Conservation (phyloP, 495 filamentous ascomycete species). For the Wilcoxina mikolae region DNA sequence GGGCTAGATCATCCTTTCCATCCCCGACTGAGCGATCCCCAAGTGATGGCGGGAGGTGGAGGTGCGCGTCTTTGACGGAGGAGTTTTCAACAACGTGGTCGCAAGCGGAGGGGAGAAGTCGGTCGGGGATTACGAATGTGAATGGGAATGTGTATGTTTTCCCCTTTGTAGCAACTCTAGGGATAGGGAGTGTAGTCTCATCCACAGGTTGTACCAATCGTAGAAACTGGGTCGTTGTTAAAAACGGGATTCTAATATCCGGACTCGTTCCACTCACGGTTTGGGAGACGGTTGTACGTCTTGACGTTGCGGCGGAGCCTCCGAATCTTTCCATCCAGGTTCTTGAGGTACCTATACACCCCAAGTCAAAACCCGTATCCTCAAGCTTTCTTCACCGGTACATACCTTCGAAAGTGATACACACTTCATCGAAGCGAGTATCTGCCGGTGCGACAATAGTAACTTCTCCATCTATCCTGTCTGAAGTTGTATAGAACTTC, state of each 20-base stretch:
- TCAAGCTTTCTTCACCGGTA: constrained; percentile 27
- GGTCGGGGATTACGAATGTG: constrained; percentile 69
- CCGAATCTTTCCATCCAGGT: constrained; percentile 30
- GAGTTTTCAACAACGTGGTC: constrained; percentile 40
- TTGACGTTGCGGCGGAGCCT: constrained; percentile 30
- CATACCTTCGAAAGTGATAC: constrained; percentile 66
- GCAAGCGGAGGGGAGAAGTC: constrained; percentile 50
- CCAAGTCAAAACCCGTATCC: constrained; percentile 7
- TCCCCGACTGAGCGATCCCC: constrained; percentile 45
- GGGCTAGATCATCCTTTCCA: constrained; percentile 65
- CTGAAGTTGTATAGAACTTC: constrained; percentile 18
- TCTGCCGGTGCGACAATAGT: constrained; percentile 45
- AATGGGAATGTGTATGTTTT: constrained; percentile 63
- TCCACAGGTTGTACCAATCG: constrained; percentile 69
- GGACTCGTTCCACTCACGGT: constrained; percentile 35
- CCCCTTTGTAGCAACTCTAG: constrained; percentile 52
- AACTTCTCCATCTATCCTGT: constrained; percentile 24
- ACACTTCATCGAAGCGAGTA: constrained; percentile 61
- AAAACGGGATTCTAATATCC: constrained; percentile 35
- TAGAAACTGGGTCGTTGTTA: constrained; percentile 42
- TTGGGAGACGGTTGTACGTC: constrained; percentile 35
- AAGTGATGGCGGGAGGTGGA: constrained; percentile 64
- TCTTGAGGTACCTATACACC: constrained; percentile 14
- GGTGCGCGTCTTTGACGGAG: constrained; percentile 54
- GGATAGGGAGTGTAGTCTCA: constrained; percentile 50